These are phyloP conservation scores for Excoecaria agallocha DNA, from an alignment of 345 rosid species.

Conservation along the genomic window DNA sequence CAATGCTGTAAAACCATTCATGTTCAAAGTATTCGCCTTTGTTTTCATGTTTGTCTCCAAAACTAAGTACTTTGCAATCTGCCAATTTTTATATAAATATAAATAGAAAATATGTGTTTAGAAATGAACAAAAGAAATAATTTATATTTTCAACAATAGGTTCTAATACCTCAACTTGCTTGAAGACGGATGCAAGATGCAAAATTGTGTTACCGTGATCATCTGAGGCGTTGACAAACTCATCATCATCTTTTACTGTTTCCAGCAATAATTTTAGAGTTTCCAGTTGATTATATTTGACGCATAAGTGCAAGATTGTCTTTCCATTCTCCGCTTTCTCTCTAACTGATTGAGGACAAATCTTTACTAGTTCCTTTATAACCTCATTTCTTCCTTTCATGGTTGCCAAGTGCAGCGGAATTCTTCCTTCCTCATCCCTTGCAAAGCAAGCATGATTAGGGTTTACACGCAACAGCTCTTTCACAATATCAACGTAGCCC, in stretches of 20 bases:
- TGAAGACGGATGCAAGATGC: not conserved
- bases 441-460: not conserved
- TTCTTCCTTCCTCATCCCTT: not conserved
- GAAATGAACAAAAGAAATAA: no score
- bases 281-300: not conserved
- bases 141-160: no score
- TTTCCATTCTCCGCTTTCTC: not conserved
- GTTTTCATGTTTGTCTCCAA: not conserved
- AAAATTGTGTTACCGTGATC: not conserved
- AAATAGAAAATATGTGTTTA: no score
- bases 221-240: not conserved
- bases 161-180: not conserved
- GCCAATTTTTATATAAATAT: not conserved
- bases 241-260: not conserved
- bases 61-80: not conserved
- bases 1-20: not conserved
- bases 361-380: not conserved
- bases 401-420: not conserved
- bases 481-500: not conserved
- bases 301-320: constrained; percentile 3
- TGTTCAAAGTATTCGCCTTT: not conserved
- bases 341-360: not conserved
- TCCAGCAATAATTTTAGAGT: not conserved
- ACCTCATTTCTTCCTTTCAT: not conserved
- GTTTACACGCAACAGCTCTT: not conserved